Base-by-base conservation (phyloP, 306 rosid species). In the Quercus alba region DNA sequence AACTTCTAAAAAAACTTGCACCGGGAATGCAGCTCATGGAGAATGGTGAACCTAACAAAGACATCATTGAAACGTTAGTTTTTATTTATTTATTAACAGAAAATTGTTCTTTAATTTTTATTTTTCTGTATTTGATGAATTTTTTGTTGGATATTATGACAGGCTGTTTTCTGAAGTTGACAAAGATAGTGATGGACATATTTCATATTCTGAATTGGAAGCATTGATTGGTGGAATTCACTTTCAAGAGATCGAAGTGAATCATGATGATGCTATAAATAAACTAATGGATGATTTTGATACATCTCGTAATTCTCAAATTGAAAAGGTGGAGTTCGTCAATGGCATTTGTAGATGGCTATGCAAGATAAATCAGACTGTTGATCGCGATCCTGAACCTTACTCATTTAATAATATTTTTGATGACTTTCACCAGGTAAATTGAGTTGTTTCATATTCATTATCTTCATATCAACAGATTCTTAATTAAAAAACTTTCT, bases 171-270 rank as follows among this genome's bases (percentile, higher is more conserved):
- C 3, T 1, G 81, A 82, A 64, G 88, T 93, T 55, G 98, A 95
- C 77, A 86, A 28, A 81, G 77, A 93, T 51, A 12, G 70, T 3
- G 92, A 95, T 84, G 84, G 78, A 1, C 12, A 3, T 33, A 91
- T 95, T 82, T 90, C 97, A 51, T 51, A 72, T 10, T 49, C 86
- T 81, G 98, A 93, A 87, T 74, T 91, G 79, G 87, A 73, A 81
- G 99, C 99, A 6, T 84, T 93, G 56, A 77, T 95, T 23, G 78
- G 93, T 41, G 99, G 99, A 74, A 89, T 95, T 80, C 77, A 69
- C 19, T 94, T 90, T 70, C 93, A 86, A 62, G 90, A 85, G 82
- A 71, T 94, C 33, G 95, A 91, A 85, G 83, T 94, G 75, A 89
- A 90, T 57, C 88, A 86, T 18, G 86, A 91, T 44, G 97, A 91